These are phyloP conservation scores for Macrocystidia cucumis DNA, from an alignment of 1,284 basidiomycete species.

Conservation along the genomic window DNA sequence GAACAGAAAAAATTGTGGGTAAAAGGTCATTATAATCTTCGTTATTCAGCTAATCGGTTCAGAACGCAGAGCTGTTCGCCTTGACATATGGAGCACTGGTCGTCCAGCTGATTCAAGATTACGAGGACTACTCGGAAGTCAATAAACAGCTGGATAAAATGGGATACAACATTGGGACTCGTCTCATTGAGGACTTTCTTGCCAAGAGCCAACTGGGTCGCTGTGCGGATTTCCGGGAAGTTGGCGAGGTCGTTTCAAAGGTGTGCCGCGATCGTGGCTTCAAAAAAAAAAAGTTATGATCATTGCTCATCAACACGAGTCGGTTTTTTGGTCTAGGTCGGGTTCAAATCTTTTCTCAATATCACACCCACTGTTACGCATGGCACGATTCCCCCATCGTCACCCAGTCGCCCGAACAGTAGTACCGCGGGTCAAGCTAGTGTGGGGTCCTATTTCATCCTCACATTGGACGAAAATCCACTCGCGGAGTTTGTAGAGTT, in stretches of 20 bases:
- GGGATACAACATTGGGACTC: constrained; percentile 97
- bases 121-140: constrained; percentile 92
- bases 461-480: constrained; percentile 94
- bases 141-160: constrained; percentile 85
- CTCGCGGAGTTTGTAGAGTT: constrained; percentile 96
- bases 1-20: constrained; percentile 89
- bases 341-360: constrained; percentile 98
- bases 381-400: constrained; percentile 38
- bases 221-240: constrained; percentile 89
- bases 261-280: constrained; percentile 27
- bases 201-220: constrained; percentile 82
- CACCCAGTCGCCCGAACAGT: constrained; percentile 36
- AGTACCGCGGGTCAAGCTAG: constrained; percentile 28
- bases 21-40: constrained; percentile 19
- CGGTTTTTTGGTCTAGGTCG: constrained; percentile 52
- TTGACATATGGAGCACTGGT: constrained; percentile 97
- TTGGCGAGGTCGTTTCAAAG: constrained; percentile 91
- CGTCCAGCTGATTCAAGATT: constrained; percentile 98
- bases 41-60: constrained; percentile 14
- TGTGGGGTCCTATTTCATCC: constrained; percentile 60
- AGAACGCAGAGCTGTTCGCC: constrained; percentile 97
- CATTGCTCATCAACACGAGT: too few species aligned
- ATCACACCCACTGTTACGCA: constrained; percentile 84
- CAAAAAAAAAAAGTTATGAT: too few species aligned
- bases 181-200: constrained; percentile 96